These are phyloP conservation scores for Phytophthora pistaciae DNA, from an alignment of 352 stramenopile species.

Conservation along the genomic window DNA sequence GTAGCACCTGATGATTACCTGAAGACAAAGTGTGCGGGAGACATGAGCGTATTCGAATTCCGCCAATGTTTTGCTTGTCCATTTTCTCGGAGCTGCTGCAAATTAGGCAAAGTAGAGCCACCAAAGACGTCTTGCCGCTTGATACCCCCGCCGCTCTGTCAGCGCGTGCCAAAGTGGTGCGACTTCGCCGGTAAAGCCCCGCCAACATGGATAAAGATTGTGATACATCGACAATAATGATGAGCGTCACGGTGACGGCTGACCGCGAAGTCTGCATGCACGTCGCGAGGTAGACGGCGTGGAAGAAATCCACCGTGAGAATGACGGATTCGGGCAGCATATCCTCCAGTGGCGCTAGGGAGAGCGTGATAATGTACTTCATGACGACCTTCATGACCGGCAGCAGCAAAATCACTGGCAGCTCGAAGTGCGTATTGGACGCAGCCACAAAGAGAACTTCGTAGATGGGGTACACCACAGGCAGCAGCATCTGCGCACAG, in stretches of 20 bases:
- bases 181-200: conserved; percentile 15
- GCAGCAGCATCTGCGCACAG: conserved; percentile 22
- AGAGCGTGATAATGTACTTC: conserved; percentile 17
- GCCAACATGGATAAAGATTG: conserved; percentile 18
- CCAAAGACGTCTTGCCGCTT: conserved; percentile 2
- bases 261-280: conserved; percentile 25
- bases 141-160: conserved; percentile 5
- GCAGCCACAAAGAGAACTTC: conserved; percentile 17
- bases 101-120: conserved; percentile 10
- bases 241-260: background rate
- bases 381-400: conserved; percentile 23
- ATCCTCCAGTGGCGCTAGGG: conserved; percentile 6
- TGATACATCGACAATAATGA: conserved; percentile 15
- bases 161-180: conserved; percentile 5
- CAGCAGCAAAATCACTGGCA: conserved; percentile 21
- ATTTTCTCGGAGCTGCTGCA: conserved; percentile 11
- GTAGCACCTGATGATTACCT: background rate
- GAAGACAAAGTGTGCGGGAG: conserved; percentile 3
- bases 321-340: conserved; percentile 22
- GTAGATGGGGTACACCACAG: conserved; percentile 27
- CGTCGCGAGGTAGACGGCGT: conserved; percentile 24
- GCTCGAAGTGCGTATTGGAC: conserved; percentile 11
- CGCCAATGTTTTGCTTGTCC: conserved; percentile 10
- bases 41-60: conserved; percentile 15
- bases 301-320: conserved; percentile 27